Percentiles rank a stretch among this genome's conserved stretches.
Conservation (phyloP, 108 stramenopile genomes). For the Skeletonema costatum region DNA sequence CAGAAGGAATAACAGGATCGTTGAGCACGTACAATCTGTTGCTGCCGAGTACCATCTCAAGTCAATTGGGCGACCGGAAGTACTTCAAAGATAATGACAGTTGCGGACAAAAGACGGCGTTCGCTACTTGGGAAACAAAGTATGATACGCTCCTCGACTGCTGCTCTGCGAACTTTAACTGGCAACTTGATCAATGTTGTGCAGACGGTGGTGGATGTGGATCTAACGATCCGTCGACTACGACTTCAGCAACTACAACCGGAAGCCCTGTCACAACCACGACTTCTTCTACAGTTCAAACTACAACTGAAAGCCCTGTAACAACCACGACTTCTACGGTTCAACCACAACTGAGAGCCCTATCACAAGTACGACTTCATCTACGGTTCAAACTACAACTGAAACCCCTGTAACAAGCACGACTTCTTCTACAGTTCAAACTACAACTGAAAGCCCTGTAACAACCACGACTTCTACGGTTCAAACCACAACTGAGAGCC, state of each 20-base stretch:
- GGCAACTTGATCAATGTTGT: conserved; percentile 4
- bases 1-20: conserved; percentile 2
- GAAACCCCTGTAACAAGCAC: too few species aligned
- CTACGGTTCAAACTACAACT: not conserved
- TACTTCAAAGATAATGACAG: conserved; percentile 31
- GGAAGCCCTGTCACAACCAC: too few species aligned
- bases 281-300: not conserved
- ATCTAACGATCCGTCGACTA: not conserved
- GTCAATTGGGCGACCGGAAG: conserved; percentile 13
- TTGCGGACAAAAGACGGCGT: conserved; percentile 26
- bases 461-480: not conserved
- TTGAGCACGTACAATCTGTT: conserved; percentile 24
- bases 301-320: not conserved
- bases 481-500: not conserved
- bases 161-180: conserved; percentile 3
- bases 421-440: not conserved
- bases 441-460: not conserved
- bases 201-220: conserved; percentile 29
- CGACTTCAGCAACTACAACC: not conserved
- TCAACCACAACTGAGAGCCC: not conserved
- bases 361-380: not conserved
- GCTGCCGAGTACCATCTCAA: conserved; percentile 38
- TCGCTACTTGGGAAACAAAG: not conserved
- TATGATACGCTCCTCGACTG: conserved; percentile 4
- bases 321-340: not conserved